Conservation (phyloP, 164 flowering plant species). For the Stephania japonica region DNA sequence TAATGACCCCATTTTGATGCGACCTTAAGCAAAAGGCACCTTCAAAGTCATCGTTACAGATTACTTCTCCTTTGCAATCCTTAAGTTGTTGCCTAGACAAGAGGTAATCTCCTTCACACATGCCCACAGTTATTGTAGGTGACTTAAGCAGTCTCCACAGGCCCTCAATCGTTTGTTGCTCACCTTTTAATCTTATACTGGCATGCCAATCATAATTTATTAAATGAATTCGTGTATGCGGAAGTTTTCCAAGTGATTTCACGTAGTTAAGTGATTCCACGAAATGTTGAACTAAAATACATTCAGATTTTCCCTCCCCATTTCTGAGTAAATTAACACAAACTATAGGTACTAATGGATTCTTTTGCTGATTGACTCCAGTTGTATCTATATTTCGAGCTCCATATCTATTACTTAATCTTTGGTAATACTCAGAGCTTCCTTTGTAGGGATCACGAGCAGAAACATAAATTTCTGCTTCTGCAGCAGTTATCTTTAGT, state of each 20-base stretch:
- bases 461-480: conserved; percentile 94
- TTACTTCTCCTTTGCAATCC: conserved; percentile 80
- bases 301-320: conserved; percentile 93
- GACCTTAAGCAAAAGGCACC: conserved; percentile 91
- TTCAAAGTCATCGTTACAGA: conserved; percentile 52
- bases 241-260: conserved; percentile 65
- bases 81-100: conserved; percentile 56
- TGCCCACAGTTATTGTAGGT: conserved; percentile 66
- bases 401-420: conserved; percentile 82
- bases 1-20: conserved; percentile 92
- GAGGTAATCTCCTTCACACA: conserved; percentile 88
- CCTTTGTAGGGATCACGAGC: conserved; percentile 87
- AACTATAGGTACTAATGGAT: conserved; percentile 70
- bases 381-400: conserved; percentile 41
- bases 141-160: conserved; percentile 79
- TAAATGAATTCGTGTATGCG: conserved; percentile 59
- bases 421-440: conserved; percentile 71
- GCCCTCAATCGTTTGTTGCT: conserved; percentile 92
- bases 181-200: conserved; percentile 75
- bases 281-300: conserved; percentile 88
- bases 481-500: conserved; percentile 88
- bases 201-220: conserved; percentile 99
- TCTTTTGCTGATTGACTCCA: conserved; percentile 50
- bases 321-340: conserved; percentile 86
- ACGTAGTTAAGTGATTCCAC: conserved; percentile 74